A percentile compares a stretch with the other conserved stretches of the same genome.
phyloP scores from a whole-genome alignment of 257 asterid genomes.

The Solanum chmielewskii region DNA sequence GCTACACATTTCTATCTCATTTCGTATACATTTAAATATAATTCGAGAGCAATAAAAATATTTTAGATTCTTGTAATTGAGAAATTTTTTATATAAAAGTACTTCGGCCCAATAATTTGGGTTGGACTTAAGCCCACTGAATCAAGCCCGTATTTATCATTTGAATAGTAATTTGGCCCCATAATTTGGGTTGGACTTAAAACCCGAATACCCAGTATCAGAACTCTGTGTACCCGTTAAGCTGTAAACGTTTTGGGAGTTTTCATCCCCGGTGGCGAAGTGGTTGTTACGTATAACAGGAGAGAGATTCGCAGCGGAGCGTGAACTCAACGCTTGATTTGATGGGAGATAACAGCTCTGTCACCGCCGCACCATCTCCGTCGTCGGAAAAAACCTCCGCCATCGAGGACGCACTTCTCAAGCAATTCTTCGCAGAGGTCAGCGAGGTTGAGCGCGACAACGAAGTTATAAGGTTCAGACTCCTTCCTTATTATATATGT shows the following conservation, averaged over 20 bases:
- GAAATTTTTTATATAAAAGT: too few relatives aligned
- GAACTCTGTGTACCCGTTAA: not conserved
- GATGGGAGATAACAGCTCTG: conserved; percentile 61
- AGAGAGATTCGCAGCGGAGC: not conserved
- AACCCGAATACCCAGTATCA: not conserved
- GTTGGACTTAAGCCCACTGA: not conserved
- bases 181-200: not conserved
- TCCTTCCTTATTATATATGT: not conserved
- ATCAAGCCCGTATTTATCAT: not conserved
- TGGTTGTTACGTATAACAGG: not conserved
- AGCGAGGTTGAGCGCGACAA: conserved; percentile 98
- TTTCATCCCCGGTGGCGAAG: not conserved
- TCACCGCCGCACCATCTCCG: conserved; percentile 11
- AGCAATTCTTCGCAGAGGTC: conserved; percentile 86
- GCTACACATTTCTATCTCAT: not conserved
- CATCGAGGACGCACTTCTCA: conserved; percentile 66
- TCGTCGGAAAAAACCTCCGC: conserved; percentile 9
- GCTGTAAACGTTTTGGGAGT: not conserved
- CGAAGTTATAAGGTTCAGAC: conserved; percentile 66
- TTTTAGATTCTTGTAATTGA: too few relatives aligned
- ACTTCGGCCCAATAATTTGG: too few relatives aligned
- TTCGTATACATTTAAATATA: not conserved
- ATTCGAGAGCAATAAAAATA: not conserved
- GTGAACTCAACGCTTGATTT: not conserved
- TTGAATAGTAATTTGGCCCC: not conserved